These are phyloP conservation scores for Corchorus olitorius DNA, from an alignment of 345 rosid species.

Conservation along the genomic window DNA sequence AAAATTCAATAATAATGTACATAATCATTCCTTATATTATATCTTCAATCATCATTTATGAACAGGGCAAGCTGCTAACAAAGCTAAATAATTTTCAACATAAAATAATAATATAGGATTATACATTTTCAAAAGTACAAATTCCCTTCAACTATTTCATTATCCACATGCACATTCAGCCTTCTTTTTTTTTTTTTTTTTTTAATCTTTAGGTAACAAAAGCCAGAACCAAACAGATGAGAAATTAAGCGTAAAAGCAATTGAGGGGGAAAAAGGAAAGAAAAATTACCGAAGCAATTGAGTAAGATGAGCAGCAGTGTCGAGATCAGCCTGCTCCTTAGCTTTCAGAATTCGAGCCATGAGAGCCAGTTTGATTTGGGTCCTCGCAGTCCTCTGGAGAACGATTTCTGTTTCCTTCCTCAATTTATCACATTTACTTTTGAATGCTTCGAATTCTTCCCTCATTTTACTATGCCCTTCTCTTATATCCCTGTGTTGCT, in stretches of 20 bases:
- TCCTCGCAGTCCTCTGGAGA: neutral
- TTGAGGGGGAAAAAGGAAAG: neutral
- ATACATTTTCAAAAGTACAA: neutral
- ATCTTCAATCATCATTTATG: neutral
- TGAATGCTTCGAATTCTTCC: neutral
- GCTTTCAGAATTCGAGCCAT: slow-evolving; percentile 4
- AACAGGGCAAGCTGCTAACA: neutral
- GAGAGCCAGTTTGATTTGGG: slow-evolving; percentile 5
- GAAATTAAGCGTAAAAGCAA: neutral
- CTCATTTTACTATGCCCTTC: neutral
- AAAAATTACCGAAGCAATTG: neutral
- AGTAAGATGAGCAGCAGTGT: neutral
- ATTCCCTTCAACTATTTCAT: neutral
- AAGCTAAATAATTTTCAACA: neutral
- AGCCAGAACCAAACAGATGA: neutral
- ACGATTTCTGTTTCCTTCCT: neutral
- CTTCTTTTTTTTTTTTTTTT: neutral
- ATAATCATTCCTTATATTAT: neutral
- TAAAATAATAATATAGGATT: neutral
- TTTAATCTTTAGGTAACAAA: too few relatives aligned
- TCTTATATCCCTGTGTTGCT: neutral
- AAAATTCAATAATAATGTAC: neutral
- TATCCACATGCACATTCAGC: neutral
- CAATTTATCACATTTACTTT: neutral
- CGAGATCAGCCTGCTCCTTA: neutral